Conservation (phyloP, 1,139 yeast genomes). For the Pneumocystis canis region DNA sequence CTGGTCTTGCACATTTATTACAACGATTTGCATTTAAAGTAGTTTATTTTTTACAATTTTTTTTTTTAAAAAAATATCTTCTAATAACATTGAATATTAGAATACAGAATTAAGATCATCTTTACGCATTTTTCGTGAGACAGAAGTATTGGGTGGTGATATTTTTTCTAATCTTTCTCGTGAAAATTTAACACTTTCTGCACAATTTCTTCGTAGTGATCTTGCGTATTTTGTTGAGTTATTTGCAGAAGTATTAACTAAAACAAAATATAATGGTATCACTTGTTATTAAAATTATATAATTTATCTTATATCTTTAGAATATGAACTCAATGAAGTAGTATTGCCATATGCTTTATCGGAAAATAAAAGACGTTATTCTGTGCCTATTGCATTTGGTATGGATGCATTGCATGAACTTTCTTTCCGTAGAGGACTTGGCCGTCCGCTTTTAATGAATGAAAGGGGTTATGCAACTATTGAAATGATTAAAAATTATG, state of each 20-base stretch:
- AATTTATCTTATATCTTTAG: slow-evolving; percentile 36
- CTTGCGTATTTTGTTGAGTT: slow-evolving; percentile 87
- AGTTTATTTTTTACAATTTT: not conserved
- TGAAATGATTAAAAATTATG: slow-evolving; percentile 54
- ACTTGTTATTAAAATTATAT: not conserved
- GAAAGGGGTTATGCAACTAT: slow-evolving; percentile 42
- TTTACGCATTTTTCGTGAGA: slow-evolving; percentile 82
- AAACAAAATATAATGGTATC: slow-evolving; percentile 14
- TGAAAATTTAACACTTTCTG: slow-evolving; percentile 65
- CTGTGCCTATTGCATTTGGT: slow-evolving; percentile 43
- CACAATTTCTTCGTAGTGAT: slow-evolving; percentile 72
- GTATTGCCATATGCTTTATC: not conserved
- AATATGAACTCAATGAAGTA: not conserved
- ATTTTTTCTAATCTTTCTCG: slow-evolving; percentile 60
- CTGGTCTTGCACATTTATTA: slow-evolving; percentile 77
- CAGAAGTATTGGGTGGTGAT: slow-evolving; percentile 83
- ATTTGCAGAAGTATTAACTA: slow-evolving; percentile 52
- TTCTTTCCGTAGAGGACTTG: slow-evolving; percentile 80
- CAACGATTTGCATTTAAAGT: slow-evolving; percentile 58
- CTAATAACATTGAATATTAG: slow-evolving; percentile 20
- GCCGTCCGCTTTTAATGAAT: slow-evolving; percentile 67
- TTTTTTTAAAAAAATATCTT: not conserved
- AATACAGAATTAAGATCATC: slow-evolving; percentile 77
- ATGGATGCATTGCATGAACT: slow-evolving; percentile 70
- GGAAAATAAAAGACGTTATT: slow-evolving; percentile 47